Base-by-base conservation (phyloP, 768 basidiomycete species). In the Grammothele lineata region DNA sequence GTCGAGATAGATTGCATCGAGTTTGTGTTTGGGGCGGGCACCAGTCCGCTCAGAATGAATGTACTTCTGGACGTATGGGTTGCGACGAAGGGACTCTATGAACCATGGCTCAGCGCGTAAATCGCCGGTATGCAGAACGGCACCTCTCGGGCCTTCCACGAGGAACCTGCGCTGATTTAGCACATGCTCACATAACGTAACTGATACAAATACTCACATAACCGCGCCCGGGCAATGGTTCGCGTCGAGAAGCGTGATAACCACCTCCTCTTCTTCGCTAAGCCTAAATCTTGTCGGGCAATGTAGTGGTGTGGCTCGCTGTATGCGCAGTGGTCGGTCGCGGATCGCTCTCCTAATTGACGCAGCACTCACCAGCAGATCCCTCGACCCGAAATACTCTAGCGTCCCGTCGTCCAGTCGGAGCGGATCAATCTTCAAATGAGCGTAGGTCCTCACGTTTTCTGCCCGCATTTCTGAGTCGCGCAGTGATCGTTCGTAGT, bases 211-310 rank as follows among this genome's bases (percentile, higher is more conserved):
- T 1, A 66, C 81, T 22, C 58, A 92, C 93, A 97, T 95, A 34
- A 92, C 85, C 0, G 92, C 85, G 0, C 94, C 94, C 10, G 92
- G 94, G 61, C 93, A 96, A 62, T 97, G 94, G 59, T 96, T 96
- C 0, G 94, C 94, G 58, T 94, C 89, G 7, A 96, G 64, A 9
- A 87, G 73, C 0, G 92, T 94, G 47, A 96, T 74, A 0, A 74
- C 81, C 9, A 95, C 84, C 3, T 61, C 63, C 55, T 83, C 77
- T 7, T 68, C 68, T 19, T 74, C 67, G 4, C 72, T 75, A 15
- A 94, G 62, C 27, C 82, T 77, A 24, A 84, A 71, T 25, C 61
- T 48, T 0, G 80, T 85, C 0, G 92, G 89, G 3, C 73, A 74
- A 48, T 91, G 73, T 43, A 87, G 58, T 0, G 80, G 77, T 36